Evolutionary conservation across 176 grass and related monocot genomes (phyloP), one percentile per base, ranked within the genome.

Genomic region (Secale cereale): DNA sequence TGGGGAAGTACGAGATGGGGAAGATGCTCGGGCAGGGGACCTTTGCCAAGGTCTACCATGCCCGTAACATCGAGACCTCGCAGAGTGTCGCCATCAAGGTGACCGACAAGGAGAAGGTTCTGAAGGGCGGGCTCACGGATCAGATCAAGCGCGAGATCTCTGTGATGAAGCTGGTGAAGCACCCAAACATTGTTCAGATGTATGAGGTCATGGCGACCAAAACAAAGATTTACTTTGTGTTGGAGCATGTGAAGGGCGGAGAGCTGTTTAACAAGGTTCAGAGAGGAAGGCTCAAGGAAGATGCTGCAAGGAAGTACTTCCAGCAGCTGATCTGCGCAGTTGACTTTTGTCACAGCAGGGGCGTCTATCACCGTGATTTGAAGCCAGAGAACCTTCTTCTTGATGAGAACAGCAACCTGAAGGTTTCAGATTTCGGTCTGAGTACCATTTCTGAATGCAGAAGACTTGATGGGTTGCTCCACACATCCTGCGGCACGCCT

Each of bases 181-280:
- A 99, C 48, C 91, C 91, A 5, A 94, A 99, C 39, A 88, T 99
- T 6, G 92, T 99, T 12, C 86, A 99, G 61, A 69, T 99, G 20
- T 92, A 97, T 56, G 97, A 99, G 88, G 97, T 99, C 5, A 96
- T 99, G 94, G 97, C 97, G 3, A 99, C 94, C 36, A 99, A 91
- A 72, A 88, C 92, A 0, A 99, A 92, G 79, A 94, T 99, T 70
- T 99, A 96, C 77, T 97, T 99, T 65, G 88, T 94, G 26, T 48
- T 99, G 61, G 97, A 99, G 81, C 91, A 97, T n/a, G 84, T 94
- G 0, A 94, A 78, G 85, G 97, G 97, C 4, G 97, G 97, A 0
- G 97, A 99, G 25, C 52, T 99, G 40, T 97, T 99, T 15, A 92
- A 94, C 74, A 97, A 94, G 59, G 79, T 99, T 46, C 86, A 89